Evolutionary conservation across 1,284 basidiomycete genomes (phyloP), one percentile per base, ranked within the genome.

Genomic region (Sporisorium graminicola): DNA sequence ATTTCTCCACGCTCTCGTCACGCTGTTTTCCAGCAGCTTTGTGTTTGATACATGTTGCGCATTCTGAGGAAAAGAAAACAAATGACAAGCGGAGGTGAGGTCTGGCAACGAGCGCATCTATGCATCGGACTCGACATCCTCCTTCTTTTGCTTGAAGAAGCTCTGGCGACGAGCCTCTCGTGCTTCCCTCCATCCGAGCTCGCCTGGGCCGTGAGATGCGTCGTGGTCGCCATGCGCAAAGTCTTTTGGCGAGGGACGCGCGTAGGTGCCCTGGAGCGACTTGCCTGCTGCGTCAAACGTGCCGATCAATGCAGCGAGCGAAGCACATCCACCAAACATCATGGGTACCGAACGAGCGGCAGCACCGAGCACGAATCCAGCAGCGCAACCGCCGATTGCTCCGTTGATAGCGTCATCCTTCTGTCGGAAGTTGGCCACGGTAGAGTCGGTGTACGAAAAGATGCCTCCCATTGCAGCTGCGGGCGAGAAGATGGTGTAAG

Each of bases 331-430:
- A 50, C 91, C 93, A 43, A 94, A 82, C 55, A 93, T 94, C 82
- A 92, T 88, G 14, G 95, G 95, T 73, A 97, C 82, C 26, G 94
- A 97, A 75, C 93, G 84, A 93, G 94, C 89, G 87, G 91, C 89
- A 69, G 95, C 88, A 68, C 95, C 95, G 47, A 93, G 93, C 72
- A 97, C 88, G 86, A 97, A 93, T 54, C 95, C 95, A 61, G 94
- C 94, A 55, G 94, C 95, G 87, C 95, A 97, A 63, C 93, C 95
- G 73, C 93, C 95, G 58, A 90, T 90, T 54, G 92, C 92, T 61
- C 92, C 92, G 84, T 95, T 98, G 80, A 93, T 84, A 37, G 92
- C 88, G 85, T 97, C 95, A 77, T 94, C 89, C 79, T 90, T 92
- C 87, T 91, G 89, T 62, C 95, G 90, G 71, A 90, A 87, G 87